Conservation (phyloP, 2,329 filamentous ascomycete genomes). For the Cladosporium sp. region DNA sequence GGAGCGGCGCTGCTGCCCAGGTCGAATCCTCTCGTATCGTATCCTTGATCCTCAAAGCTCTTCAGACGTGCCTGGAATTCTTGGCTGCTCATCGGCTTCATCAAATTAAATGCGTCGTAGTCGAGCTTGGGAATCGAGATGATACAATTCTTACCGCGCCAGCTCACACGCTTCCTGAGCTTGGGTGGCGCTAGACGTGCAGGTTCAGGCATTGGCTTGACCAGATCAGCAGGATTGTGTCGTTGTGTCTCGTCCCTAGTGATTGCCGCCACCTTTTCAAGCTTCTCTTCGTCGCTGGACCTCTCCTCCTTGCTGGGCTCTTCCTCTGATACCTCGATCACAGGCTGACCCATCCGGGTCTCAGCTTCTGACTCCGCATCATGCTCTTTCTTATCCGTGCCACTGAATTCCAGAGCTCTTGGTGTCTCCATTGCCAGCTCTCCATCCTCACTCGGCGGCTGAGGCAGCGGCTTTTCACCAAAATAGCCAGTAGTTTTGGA, state of each 20-base stretch:
- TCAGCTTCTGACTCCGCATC: background rate
- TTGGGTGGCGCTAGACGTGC: constrained; percentile 36
- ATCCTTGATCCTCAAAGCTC: constrained; percentile 69
- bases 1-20: constrained; percentile 41
- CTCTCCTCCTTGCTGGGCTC: constrained; percentile 15
- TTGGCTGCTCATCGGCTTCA: constrained; percentile 46
- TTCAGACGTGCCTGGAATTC: constrained; percentile 64
- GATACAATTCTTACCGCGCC: constrained; percentile 48
- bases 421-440: constrained; percentile 7
- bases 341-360: background rate
- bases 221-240: constrained; percentile 18
- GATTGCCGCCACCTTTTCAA: background rate
- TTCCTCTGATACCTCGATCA: constrained; percentile 15
- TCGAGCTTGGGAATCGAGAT: constrained; percentile 47
- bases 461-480: constrained; percentile 11
- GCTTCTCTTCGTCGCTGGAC: background rate
- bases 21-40: constrained; percentile 68
- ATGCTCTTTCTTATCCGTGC: background rate
- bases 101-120: constrained; percentile 43
- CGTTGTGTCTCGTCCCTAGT: constrained; percentile 15
- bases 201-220: constrained; percentile 17
- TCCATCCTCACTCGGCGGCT: constrained; percentile 10
- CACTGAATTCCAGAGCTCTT: background rate
- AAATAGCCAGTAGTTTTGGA: constrained; percentile 7
- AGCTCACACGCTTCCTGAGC: constrained; percentile 46